Percentiles rank a stretch among this genome's conserved stretches.
phyloP scores from a whole-genome alignment of 208 protist genomes.

The Leishmania tarentolae region DNA sequence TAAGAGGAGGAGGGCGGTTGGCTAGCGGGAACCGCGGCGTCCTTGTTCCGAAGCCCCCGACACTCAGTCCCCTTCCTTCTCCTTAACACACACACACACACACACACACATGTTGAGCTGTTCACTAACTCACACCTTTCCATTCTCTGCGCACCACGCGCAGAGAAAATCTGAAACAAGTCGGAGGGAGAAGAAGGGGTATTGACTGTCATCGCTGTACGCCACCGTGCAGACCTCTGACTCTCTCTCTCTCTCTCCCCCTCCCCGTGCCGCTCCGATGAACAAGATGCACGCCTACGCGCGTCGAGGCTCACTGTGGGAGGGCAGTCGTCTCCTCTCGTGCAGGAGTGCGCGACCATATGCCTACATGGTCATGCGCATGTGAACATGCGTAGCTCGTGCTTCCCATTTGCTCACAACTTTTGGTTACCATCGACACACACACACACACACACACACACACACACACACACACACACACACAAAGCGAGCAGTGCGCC shows the following conservation, averaged over 20 bases:
- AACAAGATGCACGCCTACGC: not conserved
- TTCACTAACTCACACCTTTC: not conserved
- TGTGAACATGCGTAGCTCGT: not conserved
- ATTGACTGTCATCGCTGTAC: not conserved
- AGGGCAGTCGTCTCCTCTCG: not conserved
- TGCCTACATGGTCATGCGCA: not conserved
- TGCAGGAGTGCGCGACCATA: not conserved
- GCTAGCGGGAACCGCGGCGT: not conserved
- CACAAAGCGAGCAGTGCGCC: not conserved
- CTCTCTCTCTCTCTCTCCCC: too few species aligned
- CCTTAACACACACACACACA: not conserved
- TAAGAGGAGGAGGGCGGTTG: not conserved
- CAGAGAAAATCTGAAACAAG: not conserved
- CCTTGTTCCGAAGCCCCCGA: not conserved
- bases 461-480: constrained; percentile 15
- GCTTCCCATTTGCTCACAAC: not conserved
- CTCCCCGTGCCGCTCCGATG: not conserved
- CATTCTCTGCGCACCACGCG: not conserved
- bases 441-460: not conserved
- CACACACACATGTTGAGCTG: not conserved
- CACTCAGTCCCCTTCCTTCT: not conserved
- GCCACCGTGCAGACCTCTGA: not conserved
- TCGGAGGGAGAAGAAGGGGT: not conserved
- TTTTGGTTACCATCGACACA: not conserved
- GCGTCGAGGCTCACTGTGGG: not conserved